A percentile compares a stretch with the other conserved stretches of the same genome.
Conservation (phyloP, 768 basidiomycete genomes). For the Gymnopilus junonius region DNA sequence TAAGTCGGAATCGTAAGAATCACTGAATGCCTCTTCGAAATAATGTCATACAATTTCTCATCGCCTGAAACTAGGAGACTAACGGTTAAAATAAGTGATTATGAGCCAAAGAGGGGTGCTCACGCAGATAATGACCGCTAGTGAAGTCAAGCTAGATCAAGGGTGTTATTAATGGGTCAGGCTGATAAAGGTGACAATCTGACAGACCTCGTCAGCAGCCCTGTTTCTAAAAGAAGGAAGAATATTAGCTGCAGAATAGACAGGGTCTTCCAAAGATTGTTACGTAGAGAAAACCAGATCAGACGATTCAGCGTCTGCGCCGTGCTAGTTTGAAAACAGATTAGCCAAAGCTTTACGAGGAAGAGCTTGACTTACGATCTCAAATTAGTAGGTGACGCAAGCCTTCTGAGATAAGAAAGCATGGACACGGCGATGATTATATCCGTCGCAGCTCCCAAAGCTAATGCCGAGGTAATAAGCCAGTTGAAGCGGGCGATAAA, state of each 20-base stretch:
- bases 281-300: constrained; percentile 15
- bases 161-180: not conserved
- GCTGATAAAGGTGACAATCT: not conserved
- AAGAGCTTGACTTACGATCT: constrained; percentile 6
- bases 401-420: constrained; percentile 10
- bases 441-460: constrained; percentile 16
- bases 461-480: constrained; percentile 13
- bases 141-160: constrained; percentile 7
- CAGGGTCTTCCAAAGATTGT: not conserved
- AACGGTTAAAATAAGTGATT: not conserved
- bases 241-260: not conserved
- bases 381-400: constrained; percentile 9
- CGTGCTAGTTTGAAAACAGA: not conserved
- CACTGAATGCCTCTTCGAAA: not conserved
- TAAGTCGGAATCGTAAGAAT: not conserved
- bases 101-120: not conserved
- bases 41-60: constrained; percentile 9
- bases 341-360: not conserved
- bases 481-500: constrained; percentile 16
- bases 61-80: constrained; percentile 12
- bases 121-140: constrained; percentile 17
- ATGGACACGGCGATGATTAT: constrained; percentile 15
- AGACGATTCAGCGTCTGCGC: constrained; percentile 9
- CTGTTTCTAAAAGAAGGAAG: constrained; percentile 7
- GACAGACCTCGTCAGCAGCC: constrained; percentile 13